Evolutionary conservation across 106 monocot genomes (phyloP).

Genomic region (Phalaenopsis equestris): DNA sequence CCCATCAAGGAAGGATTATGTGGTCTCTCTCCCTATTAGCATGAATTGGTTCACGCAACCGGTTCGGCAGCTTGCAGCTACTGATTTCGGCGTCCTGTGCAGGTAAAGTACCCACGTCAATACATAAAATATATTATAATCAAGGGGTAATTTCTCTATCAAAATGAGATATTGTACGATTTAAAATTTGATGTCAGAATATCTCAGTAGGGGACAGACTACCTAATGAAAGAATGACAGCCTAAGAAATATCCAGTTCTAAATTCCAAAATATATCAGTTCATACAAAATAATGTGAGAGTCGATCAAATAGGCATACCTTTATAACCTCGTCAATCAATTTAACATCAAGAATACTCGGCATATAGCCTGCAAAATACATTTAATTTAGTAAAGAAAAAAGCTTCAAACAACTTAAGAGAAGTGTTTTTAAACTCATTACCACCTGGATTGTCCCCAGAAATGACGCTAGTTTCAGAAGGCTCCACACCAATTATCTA

Average conservation of each 20-base stretch:
- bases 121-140: neutral
- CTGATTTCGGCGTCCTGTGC: too few species aligned
- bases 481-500: constrained; percentile 97
- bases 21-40: too few species aligned
- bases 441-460: constrained; percentile 79
- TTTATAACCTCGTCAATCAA: constrained; percentile 95
- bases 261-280: neutral
- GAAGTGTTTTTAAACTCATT: neutral
- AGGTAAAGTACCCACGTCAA: too few species aligned
- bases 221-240: neutral
- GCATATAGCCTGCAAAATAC: constrained; percentile 64
- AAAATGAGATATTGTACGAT: neutral
- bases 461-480: constrained; percentile 83
- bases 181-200: neutral
- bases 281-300: neutral
- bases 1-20: too few species aligned
- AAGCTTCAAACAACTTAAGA: neutral
- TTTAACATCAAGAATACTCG: constrained; percentile 88
- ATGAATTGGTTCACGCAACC: too few species aligned
- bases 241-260: neutral
- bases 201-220: neutral
- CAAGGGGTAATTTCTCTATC: neutral
- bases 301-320: constrained; percentile 22
- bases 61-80: too few species aligned
- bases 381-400: constrained; percentile 14